phyloP scores from a whole-genome alignment of 169 alveolate species.

The Plasmodium malariae region DNA sequence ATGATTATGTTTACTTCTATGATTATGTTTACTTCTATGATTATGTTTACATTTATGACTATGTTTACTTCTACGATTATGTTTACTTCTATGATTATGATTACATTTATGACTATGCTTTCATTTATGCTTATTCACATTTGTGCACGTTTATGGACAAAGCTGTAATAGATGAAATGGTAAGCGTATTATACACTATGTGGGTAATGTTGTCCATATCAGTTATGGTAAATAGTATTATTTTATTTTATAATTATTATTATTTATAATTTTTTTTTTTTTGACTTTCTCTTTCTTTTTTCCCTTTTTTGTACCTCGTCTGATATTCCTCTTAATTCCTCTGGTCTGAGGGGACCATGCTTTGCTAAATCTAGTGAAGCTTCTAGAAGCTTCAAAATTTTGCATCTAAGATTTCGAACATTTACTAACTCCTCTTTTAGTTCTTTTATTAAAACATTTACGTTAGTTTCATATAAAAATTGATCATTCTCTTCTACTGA shows the following conservation, averaged over 20 bases:
- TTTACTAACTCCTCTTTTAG: conserved; percentile 83
- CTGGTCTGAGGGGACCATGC: conserved; percentile 95
- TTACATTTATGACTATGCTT: too few relatives aligned
- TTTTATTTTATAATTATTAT: too few relatives aligned
- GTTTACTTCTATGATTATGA: too few relatives aligned
- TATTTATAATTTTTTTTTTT: not conserved
- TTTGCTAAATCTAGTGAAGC: conserved; percentile 92
- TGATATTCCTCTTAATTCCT: conserved; percentile 94
- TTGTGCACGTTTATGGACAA: too few relatives aligned
- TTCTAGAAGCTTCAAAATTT: conserved; percentile 88
- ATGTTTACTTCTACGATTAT: too few relatives aligned
- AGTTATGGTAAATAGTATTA: too few relatives aligned
- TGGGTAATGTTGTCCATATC: too few relatives aligned
- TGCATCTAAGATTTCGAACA: conserved; percentile 88
- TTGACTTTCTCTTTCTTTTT: not conserved
- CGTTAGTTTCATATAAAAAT: conserved; percentile 91
- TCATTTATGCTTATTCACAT: too few relatives aligned
- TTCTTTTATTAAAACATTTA: conserved; percentile 80
- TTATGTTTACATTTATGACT: too few relatives aligned
- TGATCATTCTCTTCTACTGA: conserved; percentile 91
- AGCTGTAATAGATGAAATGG: not conserved
- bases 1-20: too few relatives aligned
- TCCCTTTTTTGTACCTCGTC: conserved; percentile 87
- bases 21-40: too few relatives aligned
- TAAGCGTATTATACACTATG: not conserved